Evolutionary conservation across 768 basidiomycete genomes (phyloP).

Genomic region (Termitomyces sp.): DNA sequence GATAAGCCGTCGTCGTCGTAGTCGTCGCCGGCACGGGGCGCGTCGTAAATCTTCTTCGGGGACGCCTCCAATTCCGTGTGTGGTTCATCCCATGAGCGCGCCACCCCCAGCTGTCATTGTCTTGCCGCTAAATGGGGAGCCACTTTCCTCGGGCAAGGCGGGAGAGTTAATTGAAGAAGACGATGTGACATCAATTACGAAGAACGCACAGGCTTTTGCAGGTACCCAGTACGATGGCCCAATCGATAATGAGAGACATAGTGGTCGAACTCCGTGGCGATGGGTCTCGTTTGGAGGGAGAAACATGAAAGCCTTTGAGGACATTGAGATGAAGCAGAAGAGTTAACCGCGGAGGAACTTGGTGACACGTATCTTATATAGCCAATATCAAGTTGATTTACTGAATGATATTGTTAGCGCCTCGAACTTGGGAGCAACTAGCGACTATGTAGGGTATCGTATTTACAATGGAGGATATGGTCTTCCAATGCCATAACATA

Average conservation of each 20-base stretch:
- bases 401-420: background rate
- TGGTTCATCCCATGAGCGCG: background rate
- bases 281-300: background rate
- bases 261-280: background rate
- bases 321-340: conserved; percentile 5
- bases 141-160: conserved; percentile 1
- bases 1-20: background rate
- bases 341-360: too few species aligned
- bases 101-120: background rate
- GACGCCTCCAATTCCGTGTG: background rate
- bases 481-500: background rate
- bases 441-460: background rate
- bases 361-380: too few species aligned
- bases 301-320: background rate
- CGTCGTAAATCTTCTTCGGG: background rate
- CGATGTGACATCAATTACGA: conserved; percentile 1
- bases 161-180: conserved; percentile 2
- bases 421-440: background rate
- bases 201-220: conserved; percentile 4
- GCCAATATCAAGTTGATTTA: background rate
- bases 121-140: background rate
- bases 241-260: background rate
- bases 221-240: background rate
- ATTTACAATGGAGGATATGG: background rate
- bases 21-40: background rate